Evolutionary conservation across 495 filamentous ascomycete species (phyloP).

Genomic region (Penicillium pulvis): DNA sequence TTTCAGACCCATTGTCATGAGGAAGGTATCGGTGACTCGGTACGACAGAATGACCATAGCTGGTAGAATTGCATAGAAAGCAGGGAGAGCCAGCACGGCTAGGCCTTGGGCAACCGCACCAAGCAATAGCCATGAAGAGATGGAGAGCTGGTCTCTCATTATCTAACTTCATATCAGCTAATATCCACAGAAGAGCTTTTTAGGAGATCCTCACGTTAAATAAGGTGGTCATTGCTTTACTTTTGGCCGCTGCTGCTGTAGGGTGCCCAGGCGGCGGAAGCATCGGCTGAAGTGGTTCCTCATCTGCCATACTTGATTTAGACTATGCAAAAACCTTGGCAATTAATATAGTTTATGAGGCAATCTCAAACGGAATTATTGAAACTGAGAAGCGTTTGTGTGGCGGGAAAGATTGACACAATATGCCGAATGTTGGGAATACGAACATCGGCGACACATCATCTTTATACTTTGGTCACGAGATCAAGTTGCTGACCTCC

Average conservation of each 20-base stretch:
- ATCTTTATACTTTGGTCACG: no score
- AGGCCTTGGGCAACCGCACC: slow-evolving; percentile 45
- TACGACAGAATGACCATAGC: slow-evolving; percentile 34
- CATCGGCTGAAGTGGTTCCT: neutral
- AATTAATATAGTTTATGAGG: neutral
- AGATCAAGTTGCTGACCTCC: no score
- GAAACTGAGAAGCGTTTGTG: no score
- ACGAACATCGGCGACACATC: neutral
- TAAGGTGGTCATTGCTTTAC: neutral
- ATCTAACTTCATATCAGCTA: neutral
- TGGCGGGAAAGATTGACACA: no score
- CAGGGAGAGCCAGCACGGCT: slow-evolving; percentile 32
- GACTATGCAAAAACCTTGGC: neutral
- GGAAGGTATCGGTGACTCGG: slow-evolving; percentile 21
- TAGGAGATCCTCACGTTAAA: neutral
- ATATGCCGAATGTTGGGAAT: neutral
- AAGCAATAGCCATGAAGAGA: slow-evolving; percentile 45
- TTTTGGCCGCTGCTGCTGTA: neutral
- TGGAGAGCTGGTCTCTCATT: slow-evolving; percentile 6
- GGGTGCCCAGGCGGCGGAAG: neutral
- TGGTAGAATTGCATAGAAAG: slow-evolving; percentile 36
- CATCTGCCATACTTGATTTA: neutral
- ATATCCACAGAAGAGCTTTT: neutral
- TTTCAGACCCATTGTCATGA: slow-evolving; percentile 30
- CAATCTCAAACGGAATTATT: no score